phyloP scores from a whole-genome alignment of 2,329 filamentous ascomycete genomes.

The Colletotrichum limetticola region DNA sequence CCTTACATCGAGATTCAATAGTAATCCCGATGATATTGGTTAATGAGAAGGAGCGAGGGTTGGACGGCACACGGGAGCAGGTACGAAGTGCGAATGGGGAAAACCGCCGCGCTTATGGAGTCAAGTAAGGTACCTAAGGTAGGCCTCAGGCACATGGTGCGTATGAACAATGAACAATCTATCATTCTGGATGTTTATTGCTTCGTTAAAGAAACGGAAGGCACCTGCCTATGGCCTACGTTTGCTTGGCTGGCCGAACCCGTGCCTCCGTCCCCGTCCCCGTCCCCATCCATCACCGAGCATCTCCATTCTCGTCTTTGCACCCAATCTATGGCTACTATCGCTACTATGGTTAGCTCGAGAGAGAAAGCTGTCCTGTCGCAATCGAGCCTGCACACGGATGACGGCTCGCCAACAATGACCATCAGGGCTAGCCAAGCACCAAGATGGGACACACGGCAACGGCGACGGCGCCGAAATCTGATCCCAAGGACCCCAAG shows the following conservation, averaged over 20 bases:
- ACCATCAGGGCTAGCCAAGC: background rate
- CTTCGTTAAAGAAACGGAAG: background rate
- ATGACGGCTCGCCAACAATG: background rate
- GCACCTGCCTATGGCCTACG: background rate
- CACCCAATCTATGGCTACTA: background rate
- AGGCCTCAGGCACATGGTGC: background rate
- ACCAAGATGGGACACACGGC: slow-evolving; percentile 23
- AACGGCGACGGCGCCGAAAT: slow-evolving; percentile 2
- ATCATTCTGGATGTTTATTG: background rate
- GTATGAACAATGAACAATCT: background rate
- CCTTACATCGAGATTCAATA: background rate
- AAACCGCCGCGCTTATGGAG: background rate
- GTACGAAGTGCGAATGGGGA: background rate
- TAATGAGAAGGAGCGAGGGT: background rate
- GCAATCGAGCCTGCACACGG: background rate
- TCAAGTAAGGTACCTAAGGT: background rate
- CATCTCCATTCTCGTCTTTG: background rate
- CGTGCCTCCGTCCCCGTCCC: slow-evolving; percentile 8
- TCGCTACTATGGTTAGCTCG: background rate
- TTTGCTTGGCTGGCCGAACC: background rate
- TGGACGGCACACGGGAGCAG: background rate
- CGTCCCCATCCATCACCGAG: background rate
- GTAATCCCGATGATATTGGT: background rate
- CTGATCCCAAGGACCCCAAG: background rate
- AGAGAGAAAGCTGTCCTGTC: background rate